Evolutionary conservation across 176 grass and related monocot genomes (phyloP).

Genomic region (Phoenix roebelenii): DNA sequence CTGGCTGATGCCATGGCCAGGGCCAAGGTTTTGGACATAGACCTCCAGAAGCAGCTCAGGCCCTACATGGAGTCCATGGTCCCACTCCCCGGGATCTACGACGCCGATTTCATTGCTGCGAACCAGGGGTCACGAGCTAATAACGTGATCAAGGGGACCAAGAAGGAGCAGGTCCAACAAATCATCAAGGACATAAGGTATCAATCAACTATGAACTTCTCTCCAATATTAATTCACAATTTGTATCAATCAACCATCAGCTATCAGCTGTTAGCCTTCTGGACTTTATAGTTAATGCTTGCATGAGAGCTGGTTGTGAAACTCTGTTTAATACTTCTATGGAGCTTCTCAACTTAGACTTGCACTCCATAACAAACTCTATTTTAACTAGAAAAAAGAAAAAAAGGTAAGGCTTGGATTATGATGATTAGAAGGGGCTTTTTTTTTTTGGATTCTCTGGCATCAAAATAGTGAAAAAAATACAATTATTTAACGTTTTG

Average conservation of each 20-base stretch:
- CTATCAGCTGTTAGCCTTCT: too few species aligned
- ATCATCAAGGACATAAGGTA: conserved; percentile 93
- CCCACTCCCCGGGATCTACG: conserved; percentile 78
- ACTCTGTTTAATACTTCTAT: not conserved
- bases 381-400: too few species aligned
- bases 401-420: too few species aligned
- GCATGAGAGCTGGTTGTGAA: not conserved
- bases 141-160: conserved; percentile 67
- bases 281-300: too few species aligned
- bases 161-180: conserved; percentile 79
- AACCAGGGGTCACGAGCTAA: conserved; percentile 71
- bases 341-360: too few species aligned
- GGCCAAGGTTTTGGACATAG: conserved; percentile 91
- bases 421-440: too few species aligned
- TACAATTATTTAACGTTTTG: too few species aligned
- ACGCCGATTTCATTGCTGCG: conserved; percentile 80
- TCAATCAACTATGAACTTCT: not conserved
- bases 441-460: too few species aligned
- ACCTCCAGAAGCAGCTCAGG: conserved; percentile 95
- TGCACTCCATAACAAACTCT: too few species aligned
- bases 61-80: conserved; percentile 95
- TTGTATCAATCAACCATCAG: not conserved
- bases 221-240: not conserved
- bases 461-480: too few species aligned
- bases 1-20: conserved; percentile 91